These are phyloP conservation scores for Hemileccinum impolitum DNA, from an alignment of 768 basidiomycete genomes.

Conservation along the genomic window DNA sequence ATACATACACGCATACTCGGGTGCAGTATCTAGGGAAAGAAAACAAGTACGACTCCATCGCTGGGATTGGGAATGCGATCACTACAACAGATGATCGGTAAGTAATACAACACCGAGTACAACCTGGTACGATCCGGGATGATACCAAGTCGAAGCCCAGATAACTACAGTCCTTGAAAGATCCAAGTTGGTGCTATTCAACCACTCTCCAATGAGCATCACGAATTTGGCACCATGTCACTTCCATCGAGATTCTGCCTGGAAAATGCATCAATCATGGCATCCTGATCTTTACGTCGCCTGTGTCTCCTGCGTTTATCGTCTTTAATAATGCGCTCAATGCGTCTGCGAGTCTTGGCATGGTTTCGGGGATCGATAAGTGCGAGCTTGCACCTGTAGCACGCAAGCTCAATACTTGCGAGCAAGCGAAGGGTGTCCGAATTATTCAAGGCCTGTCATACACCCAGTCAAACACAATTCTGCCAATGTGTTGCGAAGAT, in stretches of 20 bases:
- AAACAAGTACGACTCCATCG: slow-evolving; percentile 6
- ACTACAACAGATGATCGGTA: slow-evolving; percentile 19
- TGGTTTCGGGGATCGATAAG: slow-evolving; percentile 66
- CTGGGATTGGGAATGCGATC: slow-evolving; percentile 11
- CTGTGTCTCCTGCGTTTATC: slow-evolving; percentile 78
- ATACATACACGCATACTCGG: slow-evolving; percentile 2
- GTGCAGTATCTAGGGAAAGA: slow-evolving; percentile 2
- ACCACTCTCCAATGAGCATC: slow-evolving; percentile 9
- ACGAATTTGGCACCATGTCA: slow-evolving; percentile 25
- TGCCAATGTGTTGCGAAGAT: slow-evolving; percentile 3
- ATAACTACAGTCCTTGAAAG: slow-evolving; percentile 12
- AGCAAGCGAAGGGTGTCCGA: slow-evolving; percentile 79
- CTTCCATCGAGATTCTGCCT: slow-evolving; percentile 40
- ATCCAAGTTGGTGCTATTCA: slow-evolving; percentile 10
- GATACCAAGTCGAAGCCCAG: slow-evolving; percentile 2
- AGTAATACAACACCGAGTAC: slow-evolving; percentile 23
- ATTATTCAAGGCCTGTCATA: slow-evolving; percentile 68
- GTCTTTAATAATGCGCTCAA: slow-evolving; percentile 81
- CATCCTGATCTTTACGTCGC: slow-evolving; percentile 79
- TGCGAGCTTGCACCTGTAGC: slow-evolving; percentile 71
- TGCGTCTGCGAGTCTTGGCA: slow-evolving; percentile 60
- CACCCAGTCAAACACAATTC: slow-evolving; percentile 8
- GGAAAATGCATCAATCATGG: slow-evolving; percentile 78
- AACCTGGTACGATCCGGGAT: slow-evolving; percentile 10
- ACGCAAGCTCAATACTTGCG: slow-evolving; percentile 82